phyloP scores from a whole-genome alignment of 768 basidiomycete species.

The Leucocoprinus leucothites region DNA sequence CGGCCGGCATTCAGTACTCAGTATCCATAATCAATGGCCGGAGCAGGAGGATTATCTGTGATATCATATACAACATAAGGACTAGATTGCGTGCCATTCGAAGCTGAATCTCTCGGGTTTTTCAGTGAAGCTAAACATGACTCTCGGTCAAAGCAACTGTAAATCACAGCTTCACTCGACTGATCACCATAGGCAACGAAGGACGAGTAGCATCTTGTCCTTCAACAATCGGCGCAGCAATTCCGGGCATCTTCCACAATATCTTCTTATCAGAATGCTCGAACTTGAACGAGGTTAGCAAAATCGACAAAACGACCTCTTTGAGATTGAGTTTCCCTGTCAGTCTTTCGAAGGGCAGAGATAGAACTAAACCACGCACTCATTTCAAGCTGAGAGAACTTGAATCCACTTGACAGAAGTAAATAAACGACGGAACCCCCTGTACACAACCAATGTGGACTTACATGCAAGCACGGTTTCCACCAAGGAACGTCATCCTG shows the following conservation, averaged over 20 bases:
- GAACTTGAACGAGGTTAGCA: constrained; percentile 11
- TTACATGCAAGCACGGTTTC: constrained; percentile 22
- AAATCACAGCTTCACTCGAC: not conserved
- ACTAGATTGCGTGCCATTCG: too few relatives aligned
- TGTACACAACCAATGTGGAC: not conserved
- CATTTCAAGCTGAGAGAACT: constrained; percentile 17
- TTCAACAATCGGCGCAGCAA: constrained; percentile 13
- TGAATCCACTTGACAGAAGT: constrained; percentile 12
- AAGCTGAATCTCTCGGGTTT: too few relatives aligned
- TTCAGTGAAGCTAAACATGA: too few relatives aligned
- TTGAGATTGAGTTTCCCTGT: not conserved
- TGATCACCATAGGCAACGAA: not conserved
- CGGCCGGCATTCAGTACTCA: too few relatives aligned
- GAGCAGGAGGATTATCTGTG: too few relatives aligned
- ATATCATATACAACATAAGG: too few relatives aligned
- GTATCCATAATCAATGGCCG: too few relatives aligned
- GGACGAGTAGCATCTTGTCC: not conserved
- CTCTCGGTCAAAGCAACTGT: too few relatives aligned
- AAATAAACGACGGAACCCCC: not conserved
- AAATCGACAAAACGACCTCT: constrained; percentile 13
- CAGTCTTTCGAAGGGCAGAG: not conserved
- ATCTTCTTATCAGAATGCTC: constrained; percentile 16
- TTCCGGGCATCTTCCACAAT: constrained; percentile 10
- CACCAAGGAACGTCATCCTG: constrained; percentile 24
- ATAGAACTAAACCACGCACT: constrained; percentile 12